Evolutionary conservation across 2,329 filamentous ascomycete species (phyloP).

Genomic region (Fonsecaea pugnacius): DNA sequence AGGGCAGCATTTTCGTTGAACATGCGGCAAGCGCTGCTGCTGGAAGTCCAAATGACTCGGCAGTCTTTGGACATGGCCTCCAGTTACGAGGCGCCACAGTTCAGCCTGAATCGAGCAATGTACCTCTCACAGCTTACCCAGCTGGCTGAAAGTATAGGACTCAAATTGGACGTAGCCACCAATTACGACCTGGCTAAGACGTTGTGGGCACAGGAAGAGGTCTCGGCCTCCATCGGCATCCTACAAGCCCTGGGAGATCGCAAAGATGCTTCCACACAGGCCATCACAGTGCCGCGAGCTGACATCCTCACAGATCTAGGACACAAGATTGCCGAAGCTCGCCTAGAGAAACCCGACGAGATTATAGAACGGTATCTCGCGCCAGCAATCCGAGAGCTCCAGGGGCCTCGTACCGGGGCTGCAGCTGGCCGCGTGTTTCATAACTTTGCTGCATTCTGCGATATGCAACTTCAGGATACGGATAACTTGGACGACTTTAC

Average conservation of each 20-base stretch:
- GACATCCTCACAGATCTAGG: slow-evolving; percentile 86
- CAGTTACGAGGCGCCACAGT: slow-evolving; percentile 79
- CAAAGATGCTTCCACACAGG: slow-evolving; percentile 67
- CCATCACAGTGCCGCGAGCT: slow-evolving; percentile 72
- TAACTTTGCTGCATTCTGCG: slow-evolving; percentile 93
- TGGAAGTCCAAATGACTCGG: slow-evolving; percentile 78
- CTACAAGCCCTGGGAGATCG: slow-evolving; percentile 73
- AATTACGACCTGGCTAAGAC: slow-evolving; percentile 85
- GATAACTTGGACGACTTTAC: slow-evolving; percentile 83
- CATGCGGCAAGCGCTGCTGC: slow-evolving; percentile 66
- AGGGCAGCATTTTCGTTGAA: slow-evolving; percentile 65
- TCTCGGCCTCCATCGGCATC: slow-evolving; percentile 84
- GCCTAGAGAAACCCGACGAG: slow-evolving; percentile 84
- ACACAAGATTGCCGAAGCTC: slow-evolving; percentile 84
- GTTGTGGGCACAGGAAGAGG: slow-evolving; percentile 92
- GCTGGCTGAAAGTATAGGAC: slow-evolving; percentile 69
- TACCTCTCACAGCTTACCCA: slow-evolving; percentile 77
- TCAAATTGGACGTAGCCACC: slow-evolving; percentile 76
- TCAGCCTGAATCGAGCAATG: slow-evolving; percentile 83
- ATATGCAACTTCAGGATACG: slow-evolving; percentile 86
- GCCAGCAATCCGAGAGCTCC: slow-evolving; percentile 81
- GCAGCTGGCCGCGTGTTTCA: slow-evolving; percentile 90
- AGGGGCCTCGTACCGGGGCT: slow-evolving; percentile 66
- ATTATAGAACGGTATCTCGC: slow-evolving; percentile 87
- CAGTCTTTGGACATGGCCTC: slow-evolving; percentile 75